Percentiles rank a stretch among this genome's conserved stretches.
phyloP scores from a whole-genome alignment of 768 basidiomycete genomes.

The Leucocoprinus leucothites region DNA sequence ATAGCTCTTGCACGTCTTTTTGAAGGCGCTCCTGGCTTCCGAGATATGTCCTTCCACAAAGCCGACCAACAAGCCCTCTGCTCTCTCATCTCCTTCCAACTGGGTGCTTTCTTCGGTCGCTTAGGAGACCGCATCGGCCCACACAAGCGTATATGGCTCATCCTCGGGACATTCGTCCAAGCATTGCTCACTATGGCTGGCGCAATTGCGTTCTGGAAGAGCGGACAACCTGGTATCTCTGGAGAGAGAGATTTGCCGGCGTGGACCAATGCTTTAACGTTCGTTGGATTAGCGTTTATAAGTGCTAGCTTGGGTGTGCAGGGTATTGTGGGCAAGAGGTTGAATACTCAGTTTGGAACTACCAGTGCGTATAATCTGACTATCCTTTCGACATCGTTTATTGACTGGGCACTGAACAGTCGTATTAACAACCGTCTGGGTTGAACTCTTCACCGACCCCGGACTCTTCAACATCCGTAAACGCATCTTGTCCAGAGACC shows the following conservation, averaged over 20 bases:
- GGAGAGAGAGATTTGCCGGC: slow-evolving; percentile 55
- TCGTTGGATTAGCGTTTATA: slow-evolving; percentile 73
- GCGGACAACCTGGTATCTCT: slow-evolving; percentile 53
- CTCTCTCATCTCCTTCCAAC: slow-evolving; percentile 74
- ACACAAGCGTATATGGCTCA: slow-evolving; percentile 73
- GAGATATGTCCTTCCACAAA: slow-evolving; percentile 65
- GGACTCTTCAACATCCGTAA: slow-evolving; percentile 58
- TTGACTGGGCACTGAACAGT: slow-evolving; percentile 34
- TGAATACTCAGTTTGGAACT: slow-evolving; percentile 77
- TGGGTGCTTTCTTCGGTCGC: slow-evolving; percentile 76
- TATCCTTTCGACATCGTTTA: neutral
- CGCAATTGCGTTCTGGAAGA: slow-evolving; percentile 70
- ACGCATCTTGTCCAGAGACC: slow-evolving; percentile 60
- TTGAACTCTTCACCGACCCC: slow-evolving; percentile 83
- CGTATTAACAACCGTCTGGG: slow-evolving; percentile 86
- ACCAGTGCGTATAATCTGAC: slow-evolving; percentile 48
- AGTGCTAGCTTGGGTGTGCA: slow-evolving; percentile 83
- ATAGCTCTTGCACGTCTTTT: slow-evolving; percentile 84
- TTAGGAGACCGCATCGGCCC: slow-evolving; percentile 81
- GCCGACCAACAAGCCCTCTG: slow-evolving; percentile 83
- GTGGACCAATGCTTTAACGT: slow-evolving; percentile 67
- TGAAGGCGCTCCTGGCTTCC: slow-evolving; percentile 39
- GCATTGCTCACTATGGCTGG: slow-evolving; percentile 72
- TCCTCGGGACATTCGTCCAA: slow-evolving; percentile 68
- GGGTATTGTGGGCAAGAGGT: slow-evolving; percentile 79